phyloP scores from a whole-genome alignment of 768 basidiomycete species.

The Tulasnella sp. region DNA sequence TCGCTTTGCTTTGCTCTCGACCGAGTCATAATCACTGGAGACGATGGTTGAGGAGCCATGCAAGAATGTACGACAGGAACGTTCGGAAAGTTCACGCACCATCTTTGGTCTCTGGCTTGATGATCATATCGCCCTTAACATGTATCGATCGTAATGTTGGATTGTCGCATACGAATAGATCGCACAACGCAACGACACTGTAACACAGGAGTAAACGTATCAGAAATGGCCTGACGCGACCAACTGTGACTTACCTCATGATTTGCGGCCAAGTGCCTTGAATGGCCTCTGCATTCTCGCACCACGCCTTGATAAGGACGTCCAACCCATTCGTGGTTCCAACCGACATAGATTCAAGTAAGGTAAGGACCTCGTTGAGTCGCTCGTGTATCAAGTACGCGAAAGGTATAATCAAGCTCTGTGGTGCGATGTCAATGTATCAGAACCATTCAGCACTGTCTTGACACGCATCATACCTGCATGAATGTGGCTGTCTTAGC shows the following conservation, averaged over 20 bases:
- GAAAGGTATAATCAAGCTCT: conserved; percentile 89
- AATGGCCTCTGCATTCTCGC: conserved; percentile 88
- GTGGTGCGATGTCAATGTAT: background rate
- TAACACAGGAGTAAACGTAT: background rate
- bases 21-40: conserved; percentile 88
- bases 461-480: conserved; percentile 43
- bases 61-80: conserved; percentile 5
- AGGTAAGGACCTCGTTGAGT: conserved; percentile 61
- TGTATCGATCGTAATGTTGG: conserved; percentile 52
- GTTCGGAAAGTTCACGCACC: conserved; percentile 42
- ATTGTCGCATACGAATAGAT: conserved; percentile 58
- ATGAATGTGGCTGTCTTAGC: conserved; percentile 88
- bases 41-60: background rate
- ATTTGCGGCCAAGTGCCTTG: conserved; percentile 91
- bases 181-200: conserved; percentile 65
- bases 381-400: conserved; percentile 87
- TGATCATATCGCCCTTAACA: conserved; percentile 88
- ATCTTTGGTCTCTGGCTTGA: conserved; percentile 68
- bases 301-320: conserved; percentile 85
- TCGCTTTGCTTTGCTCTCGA: conserved; percentile 79
- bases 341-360: conserved; percentile 59
- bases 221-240: background rate
- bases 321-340: conserved; percentile 59
- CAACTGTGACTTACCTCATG: conserved; percentile 38
- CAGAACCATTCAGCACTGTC: background rate